phyloP scores from a whole-genome alignment of 2,329 filamentous ascomycete species.

The Aureobasidium sp. region DNA sequence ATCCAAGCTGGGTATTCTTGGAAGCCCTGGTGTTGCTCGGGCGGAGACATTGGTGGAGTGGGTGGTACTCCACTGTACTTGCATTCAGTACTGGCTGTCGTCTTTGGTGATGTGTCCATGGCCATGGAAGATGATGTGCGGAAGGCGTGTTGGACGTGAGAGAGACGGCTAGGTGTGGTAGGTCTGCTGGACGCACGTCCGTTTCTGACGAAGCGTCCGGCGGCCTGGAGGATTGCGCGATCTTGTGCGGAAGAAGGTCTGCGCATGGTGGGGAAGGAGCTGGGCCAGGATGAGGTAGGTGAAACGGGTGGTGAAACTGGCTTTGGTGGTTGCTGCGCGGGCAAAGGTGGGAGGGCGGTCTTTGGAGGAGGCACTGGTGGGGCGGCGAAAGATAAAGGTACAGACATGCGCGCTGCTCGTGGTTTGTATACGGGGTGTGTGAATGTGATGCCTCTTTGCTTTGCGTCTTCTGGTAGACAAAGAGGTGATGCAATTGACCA shows the following conservation, averaged over 20 bases:
- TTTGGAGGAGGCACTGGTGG: conserved; percentile 12
- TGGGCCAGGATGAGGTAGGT: conserved; percentile 18
- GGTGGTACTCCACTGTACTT: background rate
- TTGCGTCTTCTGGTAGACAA: background rate
- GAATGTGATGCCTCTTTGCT: background rate
- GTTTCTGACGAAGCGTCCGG: conserved; percentile 19
- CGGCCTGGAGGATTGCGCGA: conserved; percentile 18
- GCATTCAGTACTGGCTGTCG: conserved; percentile 11
- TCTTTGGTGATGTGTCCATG: background rate
- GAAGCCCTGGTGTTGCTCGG: conserved; percentile 6
- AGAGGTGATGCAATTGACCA: conserved; percentile 22
- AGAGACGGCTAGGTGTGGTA: conserved; percentile 10
- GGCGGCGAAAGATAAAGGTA: conserved; percentile 9
- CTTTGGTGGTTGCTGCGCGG: background rate
- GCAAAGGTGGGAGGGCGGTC: conserved; percentile 4
- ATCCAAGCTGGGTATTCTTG: conserved; percentile 12
- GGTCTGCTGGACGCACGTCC: conserved; percentile 6
- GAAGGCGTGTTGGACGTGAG: conserved; percentile 5
- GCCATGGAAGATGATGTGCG: background rate
- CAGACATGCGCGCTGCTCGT: background rate
- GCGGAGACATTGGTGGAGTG: conserved; percentile 8
- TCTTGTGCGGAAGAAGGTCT: conserved; percentile 19
- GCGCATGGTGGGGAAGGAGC: conserved; percentile 18
- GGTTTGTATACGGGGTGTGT: background rate
- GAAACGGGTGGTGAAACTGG: conserved; percentile 25